Conservation (phyloP, 1,284 basidiomycete genomes). For the Boletus semigastroideus region DNA sequence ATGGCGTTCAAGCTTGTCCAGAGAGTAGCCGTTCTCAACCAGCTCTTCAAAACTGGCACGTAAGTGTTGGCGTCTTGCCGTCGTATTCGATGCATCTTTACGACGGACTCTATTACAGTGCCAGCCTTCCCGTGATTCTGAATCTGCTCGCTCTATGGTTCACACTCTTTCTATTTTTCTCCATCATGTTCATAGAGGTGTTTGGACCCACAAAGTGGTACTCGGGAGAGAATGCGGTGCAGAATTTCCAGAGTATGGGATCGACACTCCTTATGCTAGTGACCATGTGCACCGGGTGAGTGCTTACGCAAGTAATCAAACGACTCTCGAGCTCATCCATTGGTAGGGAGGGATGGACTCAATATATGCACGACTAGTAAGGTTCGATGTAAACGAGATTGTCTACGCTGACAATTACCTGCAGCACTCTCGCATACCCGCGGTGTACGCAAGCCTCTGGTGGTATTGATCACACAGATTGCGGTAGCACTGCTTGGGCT, state of each 20-base stretch:
- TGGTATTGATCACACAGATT: conserved; percentile 70
- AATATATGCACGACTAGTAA: conserved; percentile 93
- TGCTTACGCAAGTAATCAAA: conserved; percentile 20
- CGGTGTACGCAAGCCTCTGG: conserved; percentile 65
- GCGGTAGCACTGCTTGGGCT: conserved; percentile 85
- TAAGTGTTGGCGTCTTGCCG: conserved; percentile 43
- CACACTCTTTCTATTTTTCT: conserved; percentile 90
- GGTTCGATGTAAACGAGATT: conserved; percentile 29
- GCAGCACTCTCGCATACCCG: conserved; percentile 76
- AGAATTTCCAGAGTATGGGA: conserved; percentile 84
- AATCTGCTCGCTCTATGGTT: conserved; percentile 90
- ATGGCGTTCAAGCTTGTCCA: conserved; percentile 96
- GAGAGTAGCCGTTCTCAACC: conserved; percentile 86
- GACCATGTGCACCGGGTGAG: conserved; percentile 72
- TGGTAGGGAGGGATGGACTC: conserved; percentile 87
- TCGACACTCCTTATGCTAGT: conserved; percentile 85
- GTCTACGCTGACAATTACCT: conserved; percentile 4
- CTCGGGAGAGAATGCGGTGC: conserved; percentile 65
- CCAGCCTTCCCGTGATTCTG: conserved; percentile 86
- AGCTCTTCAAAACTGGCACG: conserved; percentile 96
- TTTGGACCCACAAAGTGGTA: conserved; percentile 93
- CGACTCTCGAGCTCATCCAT: conserved; percentile 3
- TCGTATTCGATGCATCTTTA: conserved; percentile 3
- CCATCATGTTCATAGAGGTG: conserved; percentile 88
- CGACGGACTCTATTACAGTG: conserved; percentile 42